phyloP scores from a whole-genome alignment of 2,329 filamentous ascomycete species.

The Metarhizium guizhouense region DNA sequence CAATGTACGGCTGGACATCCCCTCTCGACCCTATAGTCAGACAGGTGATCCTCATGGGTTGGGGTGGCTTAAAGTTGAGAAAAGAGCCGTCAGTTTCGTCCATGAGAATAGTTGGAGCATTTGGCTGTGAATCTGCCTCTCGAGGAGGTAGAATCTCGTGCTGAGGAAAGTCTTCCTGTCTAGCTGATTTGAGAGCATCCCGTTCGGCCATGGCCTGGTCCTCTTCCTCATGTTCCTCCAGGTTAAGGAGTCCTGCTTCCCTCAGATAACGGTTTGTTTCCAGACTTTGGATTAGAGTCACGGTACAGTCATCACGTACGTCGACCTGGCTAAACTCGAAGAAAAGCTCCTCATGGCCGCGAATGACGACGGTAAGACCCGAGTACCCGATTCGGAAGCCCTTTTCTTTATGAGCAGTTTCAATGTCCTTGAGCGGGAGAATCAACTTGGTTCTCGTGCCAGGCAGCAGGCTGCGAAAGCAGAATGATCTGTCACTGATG shows the following conservation, averaged over 20 bases:
- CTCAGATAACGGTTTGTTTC: conserved; percentile 63
- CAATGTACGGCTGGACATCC: conserved; percentile 96
- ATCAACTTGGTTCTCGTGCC: conserved; percentile 90
- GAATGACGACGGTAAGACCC: conserved; percentile 84
- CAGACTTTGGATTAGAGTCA: conserved; percentile 69
- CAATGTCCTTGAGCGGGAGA: conserved; percentile 80
- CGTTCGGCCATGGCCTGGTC: conserved; percentile 73
- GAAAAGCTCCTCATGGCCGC: conserved; percentile 90
- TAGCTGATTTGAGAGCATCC: conserved; percentile 68
- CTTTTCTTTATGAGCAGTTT: conserved; percentile 90
- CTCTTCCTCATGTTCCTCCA: conserved; percentile 61
- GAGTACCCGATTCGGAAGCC: conserved; percentile 89
- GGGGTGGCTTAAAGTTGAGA: conserved; percentile 78
- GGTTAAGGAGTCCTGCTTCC: conserved; percentile 58
- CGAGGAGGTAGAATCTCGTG: conserved; percentile 43
- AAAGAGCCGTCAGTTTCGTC: conserved; percentile 85
- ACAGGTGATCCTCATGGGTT: conserved; percentile 78
- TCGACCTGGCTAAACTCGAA: conserved; percentile 81
- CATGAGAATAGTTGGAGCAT: conserved; percentile 70
- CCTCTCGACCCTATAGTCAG: conserved; percentile 92
- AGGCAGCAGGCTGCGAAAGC: conserved; percentile 84
- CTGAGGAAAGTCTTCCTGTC: conserved; percentile 42
- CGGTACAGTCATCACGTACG: conserved; percentile 77
- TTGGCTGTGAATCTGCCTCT: conserved; percentile 35
- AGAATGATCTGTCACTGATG: conserved; percentile 78